phyloP scores from a whole-genome alignment of 176 grass and related monocot genomes.

The Puccinellia tenuiflora region DNA sequence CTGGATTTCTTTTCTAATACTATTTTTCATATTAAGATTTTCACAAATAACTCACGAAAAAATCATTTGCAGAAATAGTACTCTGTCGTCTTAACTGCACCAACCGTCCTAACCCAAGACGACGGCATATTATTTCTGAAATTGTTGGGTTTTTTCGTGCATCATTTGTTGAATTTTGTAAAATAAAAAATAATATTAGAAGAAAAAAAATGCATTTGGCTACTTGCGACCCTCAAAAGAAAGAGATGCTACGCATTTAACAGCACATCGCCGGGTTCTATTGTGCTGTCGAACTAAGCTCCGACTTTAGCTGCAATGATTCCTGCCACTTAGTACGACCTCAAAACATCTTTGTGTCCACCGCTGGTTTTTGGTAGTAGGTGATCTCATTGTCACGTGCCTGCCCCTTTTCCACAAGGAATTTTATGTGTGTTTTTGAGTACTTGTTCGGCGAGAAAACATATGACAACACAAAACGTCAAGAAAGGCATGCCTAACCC shows the following conservation, averaged over 20 bases:
- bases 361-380: neutral
- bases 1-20: too few relatives aligned
- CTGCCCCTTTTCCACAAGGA: neutral
- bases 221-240: neutral
- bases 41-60: too few relatives aligned
- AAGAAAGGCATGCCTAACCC: neutral
- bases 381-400: constrained; percentile 22
- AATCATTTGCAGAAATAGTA: too few relatives aligned
- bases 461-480: neutral
- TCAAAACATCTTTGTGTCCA: neutral
- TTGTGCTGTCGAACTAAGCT: constrained; percentile 19
- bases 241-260: neutral
- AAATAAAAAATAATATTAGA: too few relatives aligned
- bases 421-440: neutral
- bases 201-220: too few relatives aligned
- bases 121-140: too few relatives aligned
- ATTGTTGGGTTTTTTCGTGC: too few relatives aligned
- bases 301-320: constrained; percentile 14
- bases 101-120: too few relatives aligned
- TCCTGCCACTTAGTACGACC: neutral
- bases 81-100: too few relatives aligned
- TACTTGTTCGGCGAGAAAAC: neutral
- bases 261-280: neutral
- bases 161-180: too few relatives aligned
- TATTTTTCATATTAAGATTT: too few relatives aligned